phyloP scores from a whole-genome alignment of 768 basidiomycete genomes.

The Clitopilus hobsonii region DNA sequence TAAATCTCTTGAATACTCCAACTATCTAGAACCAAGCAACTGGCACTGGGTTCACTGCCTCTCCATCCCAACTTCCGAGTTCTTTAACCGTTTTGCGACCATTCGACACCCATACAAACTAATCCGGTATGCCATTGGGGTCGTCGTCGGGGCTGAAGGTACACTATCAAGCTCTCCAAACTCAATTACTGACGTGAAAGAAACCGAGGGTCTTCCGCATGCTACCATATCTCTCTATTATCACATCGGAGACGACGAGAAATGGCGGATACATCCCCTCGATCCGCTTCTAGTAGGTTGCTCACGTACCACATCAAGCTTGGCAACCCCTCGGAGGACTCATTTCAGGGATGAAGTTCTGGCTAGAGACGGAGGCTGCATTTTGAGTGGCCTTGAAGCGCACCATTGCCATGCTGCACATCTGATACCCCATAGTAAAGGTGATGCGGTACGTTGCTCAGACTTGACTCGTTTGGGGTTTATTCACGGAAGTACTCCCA shows the following conservation, averaged over 20 bases:
- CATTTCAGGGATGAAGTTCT: slow-evolving; percentile 8
- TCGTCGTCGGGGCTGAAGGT: slow-evolving; percentile 14
- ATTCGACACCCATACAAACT: slow-evolving; percentile 14
- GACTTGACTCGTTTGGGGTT: slow-evolving; percentile 2
- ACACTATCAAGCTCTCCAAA: slow-evolving; percentile 11
- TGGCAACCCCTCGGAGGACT: slow-evolving; percentile 8
- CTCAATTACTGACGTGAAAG: slow-evolving; percentile 6
- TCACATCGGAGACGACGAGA: slow-evolving; percentile 12
- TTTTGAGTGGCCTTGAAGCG: slow-evolving; percentile 5
- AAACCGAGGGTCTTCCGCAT: slow-evolving; percentile 5
- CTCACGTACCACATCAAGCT: slow-evolving; percentile 11
- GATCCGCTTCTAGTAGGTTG: slow-evolving; percentile 11
- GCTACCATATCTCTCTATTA: slow-evolving; percentile 9
- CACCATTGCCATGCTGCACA: slow-evolving; percentile 12
- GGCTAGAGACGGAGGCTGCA: slow-evolving; percentile 13
- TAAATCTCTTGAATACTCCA: neutral
- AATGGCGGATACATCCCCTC: slow-evolving; percentile 12
- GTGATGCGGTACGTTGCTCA: slow-evolving; percentile 11
- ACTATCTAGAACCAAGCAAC: neutral
- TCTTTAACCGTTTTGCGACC: slow-evolving; percentile 9
- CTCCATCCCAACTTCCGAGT: neutral
- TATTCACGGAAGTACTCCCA: slow-evolving; percentile 5
- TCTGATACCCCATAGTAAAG: slow-evolving; percentile 15
- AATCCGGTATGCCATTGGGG: slow-evolving; percentile 16
- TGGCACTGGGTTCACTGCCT: neutral